Evolutionary conservation across 768 basidiomycete species (phyloP).

Genomic region (Neoboletus subvelutipes): DNA sequence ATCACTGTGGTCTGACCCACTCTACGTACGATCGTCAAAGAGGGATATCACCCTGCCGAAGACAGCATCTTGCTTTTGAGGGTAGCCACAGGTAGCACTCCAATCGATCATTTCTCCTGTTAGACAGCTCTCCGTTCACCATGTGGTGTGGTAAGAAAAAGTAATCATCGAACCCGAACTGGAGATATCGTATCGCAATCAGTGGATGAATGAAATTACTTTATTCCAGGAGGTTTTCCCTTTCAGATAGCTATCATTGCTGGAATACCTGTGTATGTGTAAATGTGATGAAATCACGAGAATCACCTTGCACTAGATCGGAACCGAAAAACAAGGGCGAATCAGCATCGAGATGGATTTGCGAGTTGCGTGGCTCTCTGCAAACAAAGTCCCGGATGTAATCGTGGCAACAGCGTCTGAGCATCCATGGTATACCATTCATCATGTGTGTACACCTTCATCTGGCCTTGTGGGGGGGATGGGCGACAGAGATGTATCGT

Average conservation of each 20-base stretch:
- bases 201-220: not conserved
- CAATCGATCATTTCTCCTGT: not conserved
- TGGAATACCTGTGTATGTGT: not conserved
- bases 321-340: not conserved
- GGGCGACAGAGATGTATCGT: conserved; percentile 3
- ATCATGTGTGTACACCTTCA: conserved; percentile 1
- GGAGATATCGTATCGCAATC: not conserved
- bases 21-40: not conserved
- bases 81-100: not conserved
- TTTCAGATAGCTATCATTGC: not conserved
- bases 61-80: not conserved
- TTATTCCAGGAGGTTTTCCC: not conserved
- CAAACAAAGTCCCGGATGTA: not conserved
- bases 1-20: not conserved
- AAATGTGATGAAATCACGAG: not conserved
- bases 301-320: conserved; percentile 5
- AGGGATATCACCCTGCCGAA: not conserved
- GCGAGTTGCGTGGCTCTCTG: not conserved
- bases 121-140: not conserved
- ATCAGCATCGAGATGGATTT: not conserved
- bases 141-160: not conserved
- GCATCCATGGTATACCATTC: not conserved
- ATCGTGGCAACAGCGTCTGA: not conserved
- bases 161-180: not conserved
- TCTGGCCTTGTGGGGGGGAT: not conserved